Conservation (phyloP, 164 flowering plant species). For the Stephania yunnanensis region DNA sequence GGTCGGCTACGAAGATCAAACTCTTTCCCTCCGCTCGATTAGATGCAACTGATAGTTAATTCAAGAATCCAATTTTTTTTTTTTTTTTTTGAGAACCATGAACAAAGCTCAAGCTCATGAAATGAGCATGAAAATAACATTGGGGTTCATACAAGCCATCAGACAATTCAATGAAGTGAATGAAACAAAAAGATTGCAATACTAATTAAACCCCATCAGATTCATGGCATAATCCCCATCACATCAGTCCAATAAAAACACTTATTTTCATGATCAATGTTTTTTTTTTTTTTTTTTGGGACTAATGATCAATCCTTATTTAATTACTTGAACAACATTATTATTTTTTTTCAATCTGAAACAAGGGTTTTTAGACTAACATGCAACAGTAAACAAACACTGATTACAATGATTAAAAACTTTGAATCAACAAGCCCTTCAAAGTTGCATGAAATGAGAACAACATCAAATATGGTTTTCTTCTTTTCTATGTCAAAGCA, state of each 20-base stretch:
- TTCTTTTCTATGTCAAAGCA: neutral
- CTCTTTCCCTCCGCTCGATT: too few relatives aligned
- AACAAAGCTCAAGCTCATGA: too few relatives aligned
- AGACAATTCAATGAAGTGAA: too few relatives aligned
- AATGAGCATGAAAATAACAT: too few relatives aligned
- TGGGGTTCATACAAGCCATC: too few relatives aligned
- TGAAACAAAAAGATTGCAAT: neutral
- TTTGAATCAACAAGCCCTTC: neutral
- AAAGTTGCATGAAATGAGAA: neutral
- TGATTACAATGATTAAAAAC: neutral
- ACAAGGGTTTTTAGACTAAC: neutral
- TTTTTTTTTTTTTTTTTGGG: neutral
- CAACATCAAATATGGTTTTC: neutral
- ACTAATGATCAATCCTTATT: too few relatives aligned
- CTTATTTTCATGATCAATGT: neutral
- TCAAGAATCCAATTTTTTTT: too few relatives aligned
- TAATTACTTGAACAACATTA: too few relatives aligned
- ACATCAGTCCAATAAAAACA: neutral
- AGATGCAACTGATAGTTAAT: too few relatives aligned
- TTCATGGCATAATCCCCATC: neutral
- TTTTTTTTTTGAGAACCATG: too few relatives aligned
- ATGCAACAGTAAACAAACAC: neutral
- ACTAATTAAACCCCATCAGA: neutral
- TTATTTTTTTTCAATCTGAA: neutral
- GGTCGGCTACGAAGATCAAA: too few relatives aligned